A percentile compares a stretch with the other conserved stretches of the same genome.
Conservation (phyloP, 2,329 filamentous ascomycete species). For the Colletotrichum orchidophilum region DNA sequence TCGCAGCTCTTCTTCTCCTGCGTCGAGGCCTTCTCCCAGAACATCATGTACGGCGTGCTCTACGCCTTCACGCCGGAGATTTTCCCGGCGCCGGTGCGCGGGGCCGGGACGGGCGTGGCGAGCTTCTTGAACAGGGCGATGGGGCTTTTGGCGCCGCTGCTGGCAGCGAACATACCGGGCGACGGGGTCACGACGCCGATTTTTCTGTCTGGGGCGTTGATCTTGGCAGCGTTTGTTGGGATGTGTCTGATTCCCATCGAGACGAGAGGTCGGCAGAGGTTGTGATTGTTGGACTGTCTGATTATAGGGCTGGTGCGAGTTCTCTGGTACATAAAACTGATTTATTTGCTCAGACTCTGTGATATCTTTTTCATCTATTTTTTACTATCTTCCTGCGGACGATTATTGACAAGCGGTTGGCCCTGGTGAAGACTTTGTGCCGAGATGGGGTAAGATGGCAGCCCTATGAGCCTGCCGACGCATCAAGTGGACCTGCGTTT, state of each 20-base stretch:
- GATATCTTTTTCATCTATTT: too few species aligned
- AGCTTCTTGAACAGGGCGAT: slow-evolving; percentile 76
- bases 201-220: slow-evolving; percentile 65
- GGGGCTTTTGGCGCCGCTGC: slow-evolving; percentile 74
- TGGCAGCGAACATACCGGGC: slow-evolving; percentile 69
- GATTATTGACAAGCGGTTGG: too few species aligned
- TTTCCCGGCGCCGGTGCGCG: slow-evolving; percentile 77
- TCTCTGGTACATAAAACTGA: neutral
- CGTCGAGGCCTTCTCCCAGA: slow-evolving; percentile 76
- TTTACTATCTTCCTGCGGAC: too few species aligned
- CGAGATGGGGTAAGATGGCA: too few species aligned
- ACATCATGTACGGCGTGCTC: slow-evolving; percentile 80
- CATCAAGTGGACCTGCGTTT: too few species aligned
- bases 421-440: too few species aligned
- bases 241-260: slow-evolving; percentile 71
- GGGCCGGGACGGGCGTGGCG: slow-evolving; percentile 77
- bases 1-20: slow-evolving; percentile 73
- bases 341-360: neutral
- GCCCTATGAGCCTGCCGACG: too few species aligned
- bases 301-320: neutral
- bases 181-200: slow-evolving; percentile 67
- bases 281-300: slow-evolving; percentile 46
- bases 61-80: slow-evolving; percentile 83
- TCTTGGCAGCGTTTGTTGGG: slow-evolving; percentile 66
- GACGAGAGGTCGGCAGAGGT: slow-evolving; percentile 66